Evolutionary conservation across 2,329 filamentous ascomycete genomes (phyloP).

Genomic region (Colletotrichum simmondsii): DNA sequence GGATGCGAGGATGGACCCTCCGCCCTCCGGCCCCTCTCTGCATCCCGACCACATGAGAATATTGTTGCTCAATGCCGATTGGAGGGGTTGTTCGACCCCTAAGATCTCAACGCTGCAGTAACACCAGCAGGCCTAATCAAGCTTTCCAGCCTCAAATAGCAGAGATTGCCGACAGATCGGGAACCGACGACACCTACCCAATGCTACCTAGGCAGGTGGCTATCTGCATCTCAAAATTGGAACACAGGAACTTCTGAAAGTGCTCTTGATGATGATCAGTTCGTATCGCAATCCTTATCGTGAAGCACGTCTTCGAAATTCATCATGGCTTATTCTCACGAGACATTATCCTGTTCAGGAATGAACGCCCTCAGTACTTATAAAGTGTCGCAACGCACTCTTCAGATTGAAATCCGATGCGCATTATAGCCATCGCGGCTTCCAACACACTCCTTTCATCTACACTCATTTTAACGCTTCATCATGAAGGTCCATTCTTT

Average conservation of each 20-base stretch:
- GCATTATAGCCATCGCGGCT: not conserved
- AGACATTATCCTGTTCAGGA: not conserved
- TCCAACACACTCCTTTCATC: not conserved
- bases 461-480: not conserved
- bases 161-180: constrained; percentile 19
- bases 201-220: constrained; percentile 23
- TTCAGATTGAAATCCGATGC: no score
- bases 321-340: not conserved
- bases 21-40: not conserved
- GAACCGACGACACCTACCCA: constrained; percentile 16
- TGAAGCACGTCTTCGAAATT: constrained; percentile 15
- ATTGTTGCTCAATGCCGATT: not conserved
- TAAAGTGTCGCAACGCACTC: no score
- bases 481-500: constrained; percentile 5
- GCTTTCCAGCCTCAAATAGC: constrained; percentile 13
- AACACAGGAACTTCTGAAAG: not conserved
- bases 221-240: not conserved
- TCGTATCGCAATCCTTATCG: constrained; percentile 19
- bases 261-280: not conserved
- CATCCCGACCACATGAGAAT: not conserved
- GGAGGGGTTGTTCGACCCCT: not conserved
- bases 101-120: not conserved
- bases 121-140: not conserved
- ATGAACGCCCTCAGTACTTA: not conserved
- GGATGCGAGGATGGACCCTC: not conserved